phyloP scores from a whole-genome alignment of 352 stramenopile genomes.

The Pythium phragmiticola region DNA sequence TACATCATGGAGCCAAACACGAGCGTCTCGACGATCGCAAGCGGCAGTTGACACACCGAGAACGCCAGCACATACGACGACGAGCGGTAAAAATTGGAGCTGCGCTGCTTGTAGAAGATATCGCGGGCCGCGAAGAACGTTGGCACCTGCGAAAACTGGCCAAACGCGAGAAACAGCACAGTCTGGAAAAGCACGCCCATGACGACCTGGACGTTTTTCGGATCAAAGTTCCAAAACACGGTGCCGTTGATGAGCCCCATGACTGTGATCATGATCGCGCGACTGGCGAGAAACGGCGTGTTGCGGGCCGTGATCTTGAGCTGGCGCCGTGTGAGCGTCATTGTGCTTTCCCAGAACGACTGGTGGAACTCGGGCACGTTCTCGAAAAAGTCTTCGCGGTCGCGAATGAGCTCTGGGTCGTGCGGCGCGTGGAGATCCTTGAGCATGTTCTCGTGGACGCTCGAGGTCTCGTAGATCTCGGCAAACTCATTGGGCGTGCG shows the following conservation, averaged over 20 bases:
- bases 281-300: slow-evolving; percentile 26
- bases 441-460: slow-evolving; percentile 24
- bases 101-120: slow-evolving; percentile 71
- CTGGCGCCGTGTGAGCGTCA: slow-evolving; percentile 30
- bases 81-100: slow-evolving; percentile 71
- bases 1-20: slow-evolving; percentile 74
- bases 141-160: slow-evolving; percentile 60
- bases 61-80: slow-evolving; percentile 56
- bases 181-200: slow-evolving; percentile 68
- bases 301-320: slow-evolving; percentile 33
- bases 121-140: slow-evolving; percentile 49
- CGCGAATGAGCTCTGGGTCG: slow-evolving; percentile 85
- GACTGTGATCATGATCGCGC: slow-evolving; percentile 33
- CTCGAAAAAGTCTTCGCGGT: slow-evolving; percentile 41
- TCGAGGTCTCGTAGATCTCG: slow-evolving; percentile 23
- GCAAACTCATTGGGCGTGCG: slow-evolving; percentile 27
- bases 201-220: slow-evolving; percentile 31
- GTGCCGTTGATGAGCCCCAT: slow-evolving; percentile 36
- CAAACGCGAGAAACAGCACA: slow-evolving; percentile 69
- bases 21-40: slow-evolving; percentile 48
- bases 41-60: slow-evolving; percentile 32
- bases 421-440: slow-evolving; percentile 71
- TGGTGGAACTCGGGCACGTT: slow-evolving; percentile 29
- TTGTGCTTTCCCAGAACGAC: slow-evolving; percentile 27
- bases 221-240: slow-evolving; percentile 37